Evolutionary conservation across 2,329 filamentous ascomycete species (phyloP).

Genomic region (Exophiala lecanii-corni): DNA sequence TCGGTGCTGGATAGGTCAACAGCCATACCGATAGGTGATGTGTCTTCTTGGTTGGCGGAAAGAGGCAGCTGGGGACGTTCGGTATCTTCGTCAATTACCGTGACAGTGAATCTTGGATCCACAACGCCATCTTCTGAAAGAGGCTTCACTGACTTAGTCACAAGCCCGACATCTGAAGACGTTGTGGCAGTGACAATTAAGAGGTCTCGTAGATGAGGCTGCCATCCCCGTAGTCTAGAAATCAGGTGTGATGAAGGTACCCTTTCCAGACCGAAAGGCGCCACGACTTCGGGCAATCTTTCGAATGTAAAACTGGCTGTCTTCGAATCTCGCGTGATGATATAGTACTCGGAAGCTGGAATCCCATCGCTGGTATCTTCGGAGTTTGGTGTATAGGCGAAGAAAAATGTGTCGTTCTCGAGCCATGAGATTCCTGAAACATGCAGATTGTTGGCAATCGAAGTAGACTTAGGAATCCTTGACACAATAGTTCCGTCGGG

Average conservation of each 20-base stretch:
- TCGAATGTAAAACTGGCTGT: slow-evolving; percentile 63
- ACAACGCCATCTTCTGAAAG: slow-evolving; percentile 59
- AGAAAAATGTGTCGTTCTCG: slow-evolving; percentile 78
- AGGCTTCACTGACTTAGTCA: slow-evolving; percentile 68
- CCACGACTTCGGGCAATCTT: slow-evolving; percentile 68
- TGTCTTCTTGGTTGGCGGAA: slow-evolving; percentile 61
- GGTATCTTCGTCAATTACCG: slow-evolving; percentile 67
- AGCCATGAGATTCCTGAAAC: slow-evolving; percentile 84
- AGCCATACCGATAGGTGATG: slow-evolving; percentile 70
- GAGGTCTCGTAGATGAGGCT: slow-evolving; percentile 73
- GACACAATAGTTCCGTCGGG: slow-evolving; percentile 73
- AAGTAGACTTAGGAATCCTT: slow-evolving; percentile 71
- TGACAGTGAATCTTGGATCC: slow-evolving; percentile 67
- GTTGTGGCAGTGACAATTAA: slow-evolving; percentile 78
- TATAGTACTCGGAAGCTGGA: slow-evolving; percentile 68
- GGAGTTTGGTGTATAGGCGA: slow-evolving; percentile 66
- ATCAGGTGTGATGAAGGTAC: slow-evolving; percentile 72
- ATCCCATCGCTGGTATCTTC: slow-evolving; percentile 33
- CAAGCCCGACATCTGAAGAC: slow-evolving; percentile 70
- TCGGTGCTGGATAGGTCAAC: slow-evolving; percentile 81
- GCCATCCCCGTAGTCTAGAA: slow-evolving; percentile 71
- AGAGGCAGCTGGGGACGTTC: slow-evolving; percentile 72
- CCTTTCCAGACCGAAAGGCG: slow-evolving; percentile 63
- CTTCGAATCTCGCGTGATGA: slow-evolving; percentile 65
- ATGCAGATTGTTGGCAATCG: slow-evolving; percentile 59